Evolutionary conservation across 345 rosid genomes (phyloP).

Genomic region (Heritiera fomes): DNA sequence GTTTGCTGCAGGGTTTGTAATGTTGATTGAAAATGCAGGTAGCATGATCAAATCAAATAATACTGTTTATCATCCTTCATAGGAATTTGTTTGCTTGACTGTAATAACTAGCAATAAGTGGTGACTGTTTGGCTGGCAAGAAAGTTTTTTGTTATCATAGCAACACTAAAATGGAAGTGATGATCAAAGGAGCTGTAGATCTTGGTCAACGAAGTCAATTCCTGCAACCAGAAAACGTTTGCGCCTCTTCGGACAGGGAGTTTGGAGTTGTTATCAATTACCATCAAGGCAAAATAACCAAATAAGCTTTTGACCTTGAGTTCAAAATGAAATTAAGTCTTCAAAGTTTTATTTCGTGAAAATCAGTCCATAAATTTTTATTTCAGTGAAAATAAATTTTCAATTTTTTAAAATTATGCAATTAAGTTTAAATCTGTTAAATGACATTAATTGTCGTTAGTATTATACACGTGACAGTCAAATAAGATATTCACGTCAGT

Average conservation of each 20-base stretch:
- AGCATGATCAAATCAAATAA: neutral
- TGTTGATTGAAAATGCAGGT: neutral
- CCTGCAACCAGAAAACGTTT: neutral
- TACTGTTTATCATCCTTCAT: too few relatives aligned
- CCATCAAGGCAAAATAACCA: neutral
- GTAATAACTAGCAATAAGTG: too few relatives aligned
- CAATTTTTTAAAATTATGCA: too few relatives aligned
- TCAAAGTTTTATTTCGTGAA: too few relatives aligned
- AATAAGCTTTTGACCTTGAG: too few relatives aligned
- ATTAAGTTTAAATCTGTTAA: too few relatives aligned
- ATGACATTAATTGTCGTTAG: too few relatives aligned
- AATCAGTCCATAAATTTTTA: too few relatives aligned
- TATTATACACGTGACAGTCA: too few relatives aligned
- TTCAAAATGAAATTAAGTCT: too few relatives aligned
- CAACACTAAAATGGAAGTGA: neutral
- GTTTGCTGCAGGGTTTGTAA: neutral
- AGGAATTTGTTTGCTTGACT: neutral
- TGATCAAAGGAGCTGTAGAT: neutral
- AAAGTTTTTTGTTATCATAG: neutral
- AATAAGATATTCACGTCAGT: too few relatives aligned
- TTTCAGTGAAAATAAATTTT: too few relatives aligned
- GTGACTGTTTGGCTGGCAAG: neutral
- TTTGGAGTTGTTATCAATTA: neutral
- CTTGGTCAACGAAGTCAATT: slow-evolving; percentile 25
- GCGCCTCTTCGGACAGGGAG: neutral